Percentiles rank a stretch among this genome's conserved stretches.
Conservation (phyloP, 768 basidiomycete species). For the Boletus vinaceobasis region DNA sequence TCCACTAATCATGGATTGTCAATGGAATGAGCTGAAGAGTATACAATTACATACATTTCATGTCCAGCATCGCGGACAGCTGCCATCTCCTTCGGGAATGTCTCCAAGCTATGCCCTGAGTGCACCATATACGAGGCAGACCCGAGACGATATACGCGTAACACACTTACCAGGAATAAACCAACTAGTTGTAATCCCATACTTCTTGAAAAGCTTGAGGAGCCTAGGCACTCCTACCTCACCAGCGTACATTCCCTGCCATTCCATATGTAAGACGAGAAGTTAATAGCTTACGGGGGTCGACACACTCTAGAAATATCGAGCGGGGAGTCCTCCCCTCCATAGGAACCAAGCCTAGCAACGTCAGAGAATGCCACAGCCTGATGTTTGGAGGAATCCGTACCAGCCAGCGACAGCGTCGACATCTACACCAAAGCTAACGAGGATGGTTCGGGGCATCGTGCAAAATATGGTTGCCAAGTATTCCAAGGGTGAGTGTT, state of each 20-base stretch:
- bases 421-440: constrained; percentile 69
- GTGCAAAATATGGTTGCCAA: neutral
- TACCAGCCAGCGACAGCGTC: constrained; percentile 78
- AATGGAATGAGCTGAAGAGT: neutral
- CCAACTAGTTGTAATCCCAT: constrained; percentile 67
- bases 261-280: neutral
- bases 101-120: constrained; percentile 67
- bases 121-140: neutral
- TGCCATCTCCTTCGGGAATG: constrained; percentile 68
- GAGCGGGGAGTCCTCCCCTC: constrained; percentile 66
- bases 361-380: neutral
- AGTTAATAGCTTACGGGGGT: neutral
- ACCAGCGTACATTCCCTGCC: constrained; percentile 66
- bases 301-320: constrained; percentile 58
- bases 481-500: neutral
- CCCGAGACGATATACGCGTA: neutral
- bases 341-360: constrained; percentile 65
- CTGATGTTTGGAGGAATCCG: neutral
- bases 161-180: constrained; percentile 59
- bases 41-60: constrained; percentile 47
- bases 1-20: constrained; percentile 37
- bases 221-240: constrained; percentile 69
- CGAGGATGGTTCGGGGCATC: constrained; percentile 56
- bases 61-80: constrained; percentile 70
- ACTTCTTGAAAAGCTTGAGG: constrained; percentile 69